Evolutionary conservation across 2,329 filamentous ascomycete species (phyloP).

Genomic region (Leptographium flavum): DNA sequence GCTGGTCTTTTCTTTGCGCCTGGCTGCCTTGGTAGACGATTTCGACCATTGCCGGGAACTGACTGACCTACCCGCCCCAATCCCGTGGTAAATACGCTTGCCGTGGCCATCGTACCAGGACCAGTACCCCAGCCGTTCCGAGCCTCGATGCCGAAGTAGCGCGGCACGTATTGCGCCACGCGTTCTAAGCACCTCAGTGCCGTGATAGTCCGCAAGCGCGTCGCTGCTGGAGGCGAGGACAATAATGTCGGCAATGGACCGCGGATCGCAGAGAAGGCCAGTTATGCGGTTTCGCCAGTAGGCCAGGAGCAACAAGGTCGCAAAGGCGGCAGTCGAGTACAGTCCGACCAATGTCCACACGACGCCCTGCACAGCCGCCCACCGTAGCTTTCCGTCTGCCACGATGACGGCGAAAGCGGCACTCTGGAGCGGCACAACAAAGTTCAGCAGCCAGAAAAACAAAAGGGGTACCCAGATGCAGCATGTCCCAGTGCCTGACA

Average conservation of each 20-base stretch:
- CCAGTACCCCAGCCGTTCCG: conserved; percentile 79
- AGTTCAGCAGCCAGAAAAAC: conserved; percentile 62
- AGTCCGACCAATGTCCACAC: conserved; percentile 65
- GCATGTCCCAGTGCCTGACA: conserved; percentile 42
- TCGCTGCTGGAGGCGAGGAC: conserved; percentile 70
- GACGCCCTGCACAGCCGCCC: conserved; percentile 64
- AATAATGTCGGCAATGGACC: conserved; percentile 68
- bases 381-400: conserved; percentile 49
- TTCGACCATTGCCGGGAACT: conserved; percentile 6
- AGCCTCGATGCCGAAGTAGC: conserved; percentile 39
- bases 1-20: background rate
- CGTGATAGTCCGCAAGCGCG: conserved; percentile 55
- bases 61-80: conserved; percentile 32
- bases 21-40: background rate
- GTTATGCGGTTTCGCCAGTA: conserved; percentile 54
- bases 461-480: conserved; percentile 52
- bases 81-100: conserved; percentile 60
- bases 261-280: conserved; percentile 73
- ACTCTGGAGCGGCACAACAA: conserved; percentile 70
- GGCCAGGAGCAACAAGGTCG: conserved; percentile 42
- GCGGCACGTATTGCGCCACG: conserved; percentile 37
- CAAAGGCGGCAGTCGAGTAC: conserved; percentile 52
- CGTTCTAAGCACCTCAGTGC: conserved; percentile 45
- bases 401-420: conserved; percentile 55
- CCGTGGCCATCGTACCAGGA: conserved; percentile 47